Evolutionary conservation across 2,329 filamentous ascomycete genomes (phyloP).

Genomic region (Colletotrichum navitas): DNA sequence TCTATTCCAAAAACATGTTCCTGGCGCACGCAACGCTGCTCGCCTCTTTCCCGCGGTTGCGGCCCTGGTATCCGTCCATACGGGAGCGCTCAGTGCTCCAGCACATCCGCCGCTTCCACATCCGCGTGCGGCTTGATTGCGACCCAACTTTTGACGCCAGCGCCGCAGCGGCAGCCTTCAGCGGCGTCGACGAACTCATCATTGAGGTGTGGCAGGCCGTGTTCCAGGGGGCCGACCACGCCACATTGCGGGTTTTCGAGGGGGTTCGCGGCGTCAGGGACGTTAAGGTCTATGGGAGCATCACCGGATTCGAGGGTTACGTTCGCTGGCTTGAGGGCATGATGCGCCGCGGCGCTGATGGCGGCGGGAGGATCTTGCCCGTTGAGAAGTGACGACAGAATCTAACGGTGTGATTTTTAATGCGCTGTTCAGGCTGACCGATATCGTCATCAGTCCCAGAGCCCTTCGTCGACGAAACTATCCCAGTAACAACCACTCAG

Average conservation of each 20-base stretch:
- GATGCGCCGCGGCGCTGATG: conserved; percentile 50
- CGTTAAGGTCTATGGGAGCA: conserved; percentile 54
- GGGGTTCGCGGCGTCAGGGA: conserved; percentile 55
- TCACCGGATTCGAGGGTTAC: conserved; percentile 58
- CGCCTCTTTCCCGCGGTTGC: conserved; percentile 56
- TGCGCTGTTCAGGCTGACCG: not conserved
- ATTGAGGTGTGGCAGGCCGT: conserved; percentile 55
- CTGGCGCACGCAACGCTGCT: conserved; percentile 57
- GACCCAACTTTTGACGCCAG: conserved; percentile 51
- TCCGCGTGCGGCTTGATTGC: conserved; percentile 57
- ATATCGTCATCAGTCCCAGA: not conserved
- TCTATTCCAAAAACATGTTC: conserved; percentile 60
- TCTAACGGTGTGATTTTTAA: not conserved
- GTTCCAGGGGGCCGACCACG: conserved; percentile 55
- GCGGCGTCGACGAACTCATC: conserved; percentile 54
- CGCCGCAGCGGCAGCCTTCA: conserved; percentile 52
- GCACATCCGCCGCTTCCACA: conserved; percentile 55
- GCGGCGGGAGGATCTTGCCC: not conserved
- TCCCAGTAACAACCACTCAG: not conserved
- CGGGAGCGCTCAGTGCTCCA: conserved; percentile 47
- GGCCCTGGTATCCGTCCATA: conserved; percentile 50
- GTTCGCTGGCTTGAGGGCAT: conserved; percentile 54
- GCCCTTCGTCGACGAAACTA: not conserved
- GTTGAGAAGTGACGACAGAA: not conserved
- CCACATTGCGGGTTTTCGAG: conserved; percentile 57